Conservation (phyloP, 768 basidiomycete genomes). For the Naganishia randhawae region DNA sequence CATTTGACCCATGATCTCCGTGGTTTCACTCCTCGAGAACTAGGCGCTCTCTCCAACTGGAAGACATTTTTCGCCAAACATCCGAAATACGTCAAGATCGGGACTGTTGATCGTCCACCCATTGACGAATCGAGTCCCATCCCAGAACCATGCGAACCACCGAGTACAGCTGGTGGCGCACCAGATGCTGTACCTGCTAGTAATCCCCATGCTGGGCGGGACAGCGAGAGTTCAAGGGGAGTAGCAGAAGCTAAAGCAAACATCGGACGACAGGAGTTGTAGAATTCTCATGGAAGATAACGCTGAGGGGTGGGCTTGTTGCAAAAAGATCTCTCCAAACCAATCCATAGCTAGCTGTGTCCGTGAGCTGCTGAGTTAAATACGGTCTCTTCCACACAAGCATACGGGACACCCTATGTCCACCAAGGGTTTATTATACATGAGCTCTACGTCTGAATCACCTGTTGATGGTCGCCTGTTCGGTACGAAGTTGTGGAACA, state of each 20-base stretch:
- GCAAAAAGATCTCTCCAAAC: background rate
- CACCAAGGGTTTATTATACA: too few relatives aligned
- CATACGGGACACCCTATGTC: too few relatives aligned
- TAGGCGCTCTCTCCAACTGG: conserved; percentile 73
- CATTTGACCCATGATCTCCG: conserved; percentile 89
- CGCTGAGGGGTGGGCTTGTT: too few relatives aligned
- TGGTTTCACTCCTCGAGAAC: conserved; percentile 68
- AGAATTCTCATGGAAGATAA: too few relatives aligned
- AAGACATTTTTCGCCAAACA: conserved; percentile 81
- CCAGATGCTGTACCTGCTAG: background rate
- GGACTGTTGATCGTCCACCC: conserved; percentile 57
- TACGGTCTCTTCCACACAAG: too few relatives aligned
- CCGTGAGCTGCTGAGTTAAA: too few relatives aligned
- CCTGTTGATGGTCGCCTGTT: too few relatives aligned
- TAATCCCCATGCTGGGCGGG: background rate
- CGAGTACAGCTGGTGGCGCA: conserved; percentile 13
- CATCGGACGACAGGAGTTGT: conserved; percentile 5
- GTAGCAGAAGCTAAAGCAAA: background rate
- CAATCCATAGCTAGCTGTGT: background rate
- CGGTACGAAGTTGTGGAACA: too few relatives aligned
- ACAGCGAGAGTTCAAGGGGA: background rate
- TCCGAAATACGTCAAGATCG: conserved; percentile 72
- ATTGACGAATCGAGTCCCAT: conserved; percentile 46
- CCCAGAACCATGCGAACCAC: conserved; percentile 40
- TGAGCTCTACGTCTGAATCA: too few relatives aligned